Conservation (phyloP, 2,329 filamentous ascomycete genomes). For the Talaromyces sp. region DNA sequence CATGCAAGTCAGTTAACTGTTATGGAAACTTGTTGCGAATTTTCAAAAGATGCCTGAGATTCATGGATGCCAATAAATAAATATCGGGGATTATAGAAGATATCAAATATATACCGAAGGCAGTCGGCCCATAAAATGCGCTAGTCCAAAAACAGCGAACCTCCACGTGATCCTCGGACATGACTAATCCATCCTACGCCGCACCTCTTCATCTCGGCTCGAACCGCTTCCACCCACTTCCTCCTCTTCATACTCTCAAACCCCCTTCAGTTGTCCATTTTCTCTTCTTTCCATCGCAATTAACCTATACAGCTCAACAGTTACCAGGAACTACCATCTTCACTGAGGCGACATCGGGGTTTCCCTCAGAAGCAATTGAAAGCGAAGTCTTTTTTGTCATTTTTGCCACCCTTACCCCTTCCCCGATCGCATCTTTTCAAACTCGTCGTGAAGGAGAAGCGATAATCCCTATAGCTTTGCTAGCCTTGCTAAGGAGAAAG, state of each 20-base stretch:
- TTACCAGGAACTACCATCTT: not conserved
- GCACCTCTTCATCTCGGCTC: not conserved
- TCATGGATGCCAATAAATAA: not conserved
- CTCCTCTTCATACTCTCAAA: not conserved
- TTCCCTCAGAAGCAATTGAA: not conserved
- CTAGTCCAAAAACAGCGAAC: not conserved
- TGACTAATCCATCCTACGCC: not conserved
- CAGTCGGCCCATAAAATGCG: not conserved
- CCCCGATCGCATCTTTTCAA: not conserved
- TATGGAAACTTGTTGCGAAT: not conserved
- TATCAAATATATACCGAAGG: not conserved
- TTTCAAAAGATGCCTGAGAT: not conserved
- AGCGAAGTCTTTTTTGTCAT: not conserved
- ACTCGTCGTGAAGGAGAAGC: not conserved
- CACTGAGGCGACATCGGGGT: not conserved
- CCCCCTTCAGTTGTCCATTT: not conserved
- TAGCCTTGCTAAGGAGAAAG: not conserved
- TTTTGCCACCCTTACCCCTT: not conserved
- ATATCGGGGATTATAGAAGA: too few species aligned
- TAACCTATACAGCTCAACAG: not conserved
- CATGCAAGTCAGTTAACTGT: not conserved
- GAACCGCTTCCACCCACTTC: not conserved
- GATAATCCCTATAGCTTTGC: not conserved
- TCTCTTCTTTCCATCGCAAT: not conserved
- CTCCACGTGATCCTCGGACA: not conserved